Evolutionary conservation across 306 rosid genomes (phyloP).

Genomic region (Mimosa bimucronata): DNA sequence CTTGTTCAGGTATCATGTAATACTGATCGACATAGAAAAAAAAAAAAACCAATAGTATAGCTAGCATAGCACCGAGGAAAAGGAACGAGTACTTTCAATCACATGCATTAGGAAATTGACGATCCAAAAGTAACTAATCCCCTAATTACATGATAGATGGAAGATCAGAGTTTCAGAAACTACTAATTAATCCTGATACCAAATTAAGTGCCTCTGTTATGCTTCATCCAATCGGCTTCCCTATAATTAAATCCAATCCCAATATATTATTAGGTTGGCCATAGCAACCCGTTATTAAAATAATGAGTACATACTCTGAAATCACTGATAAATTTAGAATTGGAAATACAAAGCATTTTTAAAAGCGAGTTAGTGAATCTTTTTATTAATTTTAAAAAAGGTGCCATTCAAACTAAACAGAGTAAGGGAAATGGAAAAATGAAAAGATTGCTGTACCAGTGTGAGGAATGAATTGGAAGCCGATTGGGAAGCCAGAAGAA

Average conservation of each 20-base stretch:
- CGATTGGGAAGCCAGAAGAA: conserved; percentile 44
- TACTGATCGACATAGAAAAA: too few relatives aligned
- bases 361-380: not conserved
- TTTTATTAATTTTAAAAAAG: not conserved
- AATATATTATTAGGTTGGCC: not conserved
- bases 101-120: conserved; percentile 11
- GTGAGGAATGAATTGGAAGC: conserved; percentile 39
- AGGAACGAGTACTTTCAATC: conserved; percentile 16
- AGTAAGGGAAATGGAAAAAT: not conserved
- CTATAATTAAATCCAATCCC: not conserved
- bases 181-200: not conserved
- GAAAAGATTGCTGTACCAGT: conserved; percentile 14
- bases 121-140: conserved; percentile 19
- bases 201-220: not conserved
- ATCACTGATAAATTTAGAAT: not conserved
- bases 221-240: not conserved
- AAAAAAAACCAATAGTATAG: not conserved
- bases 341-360: not conserved
- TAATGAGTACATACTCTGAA: not conserved
- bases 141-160: not conserved
- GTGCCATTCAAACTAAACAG: not conserved
- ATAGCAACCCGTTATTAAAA: not conserved
- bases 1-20: not conserved
- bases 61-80: not conserved
- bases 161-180: not conserved